Evolutionary conservation across 2,329 filamentous ascomycete genomes (phyloP), one percentile per base, ranked within the genome.

Genomic region (Venturia oleaginea): DNA sequence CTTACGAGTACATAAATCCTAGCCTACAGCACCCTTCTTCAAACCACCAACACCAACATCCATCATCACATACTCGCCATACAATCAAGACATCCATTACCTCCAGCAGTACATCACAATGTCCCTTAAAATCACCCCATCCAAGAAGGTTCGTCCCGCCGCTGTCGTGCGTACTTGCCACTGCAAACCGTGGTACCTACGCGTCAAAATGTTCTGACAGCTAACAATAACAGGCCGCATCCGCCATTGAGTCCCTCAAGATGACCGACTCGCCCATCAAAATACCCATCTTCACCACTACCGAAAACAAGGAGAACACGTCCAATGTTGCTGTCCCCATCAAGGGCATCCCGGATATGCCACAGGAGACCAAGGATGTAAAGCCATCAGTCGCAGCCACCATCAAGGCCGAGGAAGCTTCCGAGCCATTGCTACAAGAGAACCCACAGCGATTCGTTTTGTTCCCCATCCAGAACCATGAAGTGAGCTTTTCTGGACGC

Each of bases 391-490:
- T 81, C 62, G 81, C 84, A 67, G 65, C 73, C 68, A 82, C 77
- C 69, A 81, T 80, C 72, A 84, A 83, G 75, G 76, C 81, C 75
- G 83, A 89, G 61, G 91, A 96, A 78, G 83, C 84, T 65, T 84
- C 92, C 65, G 94, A 99, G 84, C 94, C 94, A 65, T 83, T 99
- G 62, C 86, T 99, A 7, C 89, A 92, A 76, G 94, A 97, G 80
- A 99, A 99, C 80, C 89, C 92, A 67, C 86, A 96, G 71, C 90
- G 94, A 72, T 99, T 99, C 74, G 94, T 99, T 66, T 84, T 99
- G 67, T 99, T 99, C 81, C 94, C 94, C 70, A 96, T 99, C 78
- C 97, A 97, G 84, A 97, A 97, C 80, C 92, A 97, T 74, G 93
- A 97, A 88, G 93, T 97, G 80, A 79, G 91, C 84, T 79, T 79